phyloP scores from a whole-genome alignment of 805 yeast genomes.

The Teunomyces gatunensis region DNA sequence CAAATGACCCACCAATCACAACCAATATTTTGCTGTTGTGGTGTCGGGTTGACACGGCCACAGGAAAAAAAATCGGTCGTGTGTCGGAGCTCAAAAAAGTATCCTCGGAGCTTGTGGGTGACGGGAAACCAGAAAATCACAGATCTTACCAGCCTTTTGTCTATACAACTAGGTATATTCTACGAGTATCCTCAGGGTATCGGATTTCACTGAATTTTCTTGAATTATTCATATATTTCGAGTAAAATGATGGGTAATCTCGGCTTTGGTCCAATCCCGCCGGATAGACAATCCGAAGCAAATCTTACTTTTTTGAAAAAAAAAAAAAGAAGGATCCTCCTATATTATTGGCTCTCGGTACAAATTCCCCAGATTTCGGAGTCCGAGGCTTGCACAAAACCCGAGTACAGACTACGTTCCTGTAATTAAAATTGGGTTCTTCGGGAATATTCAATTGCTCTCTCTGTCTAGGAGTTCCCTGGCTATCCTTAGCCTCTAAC shows the following conservation, averaged over 20 bases:
- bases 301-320: background rate
- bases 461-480: background rate
- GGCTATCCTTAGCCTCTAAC: background rate
- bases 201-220: no score
- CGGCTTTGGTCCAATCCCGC: background rate
- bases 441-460: background rate
- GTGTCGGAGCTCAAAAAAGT: constrained; percentile 1
- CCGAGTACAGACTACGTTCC: background rate
- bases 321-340: constrained; percentile 2
- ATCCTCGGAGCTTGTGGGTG: constrained; percentile 1
- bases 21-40: constrained; percentile 2
- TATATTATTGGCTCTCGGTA: constrained; percentile 2
- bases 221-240: no score
- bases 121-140: background rate
- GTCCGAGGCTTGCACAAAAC: constrained; percentile 5
- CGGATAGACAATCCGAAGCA: constrained; percentile 1
- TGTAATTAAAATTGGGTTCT: background rate
- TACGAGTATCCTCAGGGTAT: no score
- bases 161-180: no score
- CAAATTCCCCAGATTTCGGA: constrained; percentile 17
- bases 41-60: constrained; percentile 4
- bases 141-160: no score
- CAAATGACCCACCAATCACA: constrained; percentile 2
- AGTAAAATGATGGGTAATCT: background rate
- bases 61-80: constrained; percentile 2